Base-by-base conservation (phyloP, 2,329 filamentous ascomycete genomes). In the Dactylellina cionopaga region DNA sequence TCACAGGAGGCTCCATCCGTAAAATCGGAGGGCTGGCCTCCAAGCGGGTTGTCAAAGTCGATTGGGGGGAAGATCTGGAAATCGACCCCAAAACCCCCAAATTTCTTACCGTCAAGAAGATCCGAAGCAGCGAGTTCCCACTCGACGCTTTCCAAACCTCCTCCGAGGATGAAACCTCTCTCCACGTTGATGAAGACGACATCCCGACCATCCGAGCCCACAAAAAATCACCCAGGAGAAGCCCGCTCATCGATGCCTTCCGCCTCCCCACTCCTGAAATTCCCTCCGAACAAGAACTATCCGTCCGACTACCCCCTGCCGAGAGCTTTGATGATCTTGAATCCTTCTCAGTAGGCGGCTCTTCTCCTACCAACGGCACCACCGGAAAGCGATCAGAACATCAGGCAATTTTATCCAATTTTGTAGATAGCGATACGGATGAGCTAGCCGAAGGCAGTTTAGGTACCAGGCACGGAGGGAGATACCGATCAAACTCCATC, bases 1-100 rank as follows among this genome's bases (percentile, higher is more conserved):
- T 99, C 41, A 87, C 95, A 79, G 94, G 94, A 58, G 95, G 95
- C 56, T 94, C 92, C 7, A 98, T 98, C 79, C 96, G 96, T 82
- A 86, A 93, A 76, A 84, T 98, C 31, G 93, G 93, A 52, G 88
- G 88, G 69, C 86, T 87, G 76, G 92, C 89, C 77, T 84, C 90
- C 17, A 89, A 88, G 77, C 90, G 87, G 78, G 87, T 89, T 39
- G 87, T 91, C 69, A 88, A 91, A 74, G 90, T 92, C 76, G 91
- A 94, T 79, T 94, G 91, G 89, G 89, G 88, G 73, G 90, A 92
- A 76, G 91, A 94, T 76, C 81, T 94, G 51, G 76, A 77, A 56
- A 65, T 77, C 11, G 65, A 66, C 39, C 73, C 75, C 3, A 62
- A 62, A 27, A 64, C 52, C 15, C 75, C 75, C 29, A 75, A 75